Percentiles rank a stretch among this genome's conserved stretches.
Evolutionary conservation across 73 alveolate genomes (phyloP).

Genomic region (Durusdinium trenchii): DNA sequence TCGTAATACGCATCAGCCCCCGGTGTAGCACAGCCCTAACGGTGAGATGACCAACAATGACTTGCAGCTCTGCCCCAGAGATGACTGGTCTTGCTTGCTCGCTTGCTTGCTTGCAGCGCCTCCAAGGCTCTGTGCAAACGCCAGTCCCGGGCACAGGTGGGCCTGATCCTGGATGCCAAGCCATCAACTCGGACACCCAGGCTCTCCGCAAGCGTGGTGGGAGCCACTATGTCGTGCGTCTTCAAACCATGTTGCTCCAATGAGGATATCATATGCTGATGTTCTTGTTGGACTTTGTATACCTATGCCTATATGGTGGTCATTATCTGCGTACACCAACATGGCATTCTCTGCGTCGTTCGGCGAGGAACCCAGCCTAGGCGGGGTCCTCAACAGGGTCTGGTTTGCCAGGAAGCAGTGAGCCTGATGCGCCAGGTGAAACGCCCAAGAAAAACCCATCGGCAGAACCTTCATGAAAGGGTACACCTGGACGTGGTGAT

Average conservation of each 20-base stretch:
- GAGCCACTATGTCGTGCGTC: slow-evolving; percentile 19
- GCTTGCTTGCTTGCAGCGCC: not conserved
- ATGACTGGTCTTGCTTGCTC: not conserved
- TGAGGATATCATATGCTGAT: not conserved
- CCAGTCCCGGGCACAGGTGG: not conserved
- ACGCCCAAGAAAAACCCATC: slow-evolving; percentile 38
- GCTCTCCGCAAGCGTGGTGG: not conserved
- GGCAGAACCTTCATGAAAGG: not conserved
- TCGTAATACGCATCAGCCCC: slow-evolving; percentile 5
- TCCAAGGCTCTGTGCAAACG: not conserved
- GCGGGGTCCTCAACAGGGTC: not conserved
- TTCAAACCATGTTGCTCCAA: not conserved
- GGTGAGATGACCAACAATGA: slow-evolving; percentile 28
- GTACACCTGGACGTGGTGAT: not conserved
- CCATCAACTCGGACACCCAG: slow-evolving; percentile 26
- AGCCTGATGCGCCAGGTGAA: slow-evolving; percentile 41
- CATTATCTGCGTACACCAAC: slow-evolving; percentile 48
- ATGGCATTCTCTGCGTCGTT: not conserved
- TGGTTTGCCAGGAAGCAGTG: not conserved
- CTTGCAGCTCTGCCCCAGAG: slow-evolving; percentile 34
- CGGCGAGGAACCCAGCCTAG: not conserved
- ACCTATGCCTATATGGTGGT: not conserved
- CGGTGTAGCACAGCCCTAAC: not conserved
- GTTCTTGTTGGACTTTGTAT: not conserved
- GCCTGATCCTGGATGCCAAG: not conserved